These are phyloP conservation scores for Apiospora rasikravindrae DNA, from an alignment of 2,329 filamentous ascomycete species.

Conservation along the genomic window DNA sequence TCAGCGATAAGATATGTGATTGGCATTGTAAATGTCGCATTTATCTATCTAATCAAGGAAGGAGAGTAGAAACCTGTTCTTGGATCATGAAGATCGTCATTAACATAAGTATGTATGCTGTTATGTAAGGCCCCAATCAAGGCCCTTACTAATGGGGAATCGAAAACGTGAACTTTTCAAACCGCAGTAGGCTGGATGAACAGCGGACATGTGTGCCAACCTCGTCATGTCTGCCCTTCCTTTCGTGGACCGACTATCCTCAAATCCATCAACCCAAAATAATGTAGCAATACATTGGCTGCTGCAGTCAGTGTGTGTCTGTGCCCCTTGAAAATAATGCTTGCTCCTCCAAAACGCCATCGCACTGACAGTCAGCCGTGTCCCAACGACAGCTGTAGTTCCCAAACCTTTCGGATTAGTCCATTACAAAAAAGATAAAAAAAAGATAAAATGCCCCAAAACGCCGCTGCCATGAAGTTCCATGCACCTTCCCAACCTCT, in stretches of 20 bases:
- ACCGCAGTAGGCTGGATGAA: not conserved
- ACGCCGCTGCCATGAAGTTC: slow-evolving; percentile 13
- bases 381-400: not conserved
- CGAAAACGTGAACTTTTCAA: not conserved
- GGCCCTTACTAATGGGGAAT: not conserved
- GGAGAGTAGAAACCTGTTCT: not conserved
- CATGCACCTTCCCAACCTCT: slow-evolving; percentile 17
- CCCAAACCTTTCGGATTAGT: not conserved
- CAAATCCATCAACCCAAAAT: slow-evolving; percentile 11
- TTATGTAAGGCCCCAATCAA: not conserved
- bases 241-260: slow-evolving; percentile 5
- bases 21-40: not conserved
- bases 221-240: not conserved
- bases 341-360: slow-evolving; percentile 10
- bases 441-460: not conserved
- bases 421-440: slow-evolving; percentile 7
- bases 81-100: not conserved
- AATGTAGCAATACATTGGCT: slow-evolving; percentile 7
- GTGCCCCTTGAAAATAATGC: not conserved
- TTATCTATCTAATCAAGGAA: not conserved
- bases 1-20: not conserved
- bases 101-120: not conserved
- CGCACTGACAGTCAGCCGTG: slow-evolving; percentile 1
- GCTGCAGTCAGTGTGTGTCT: not conserved
- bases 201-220: not conserved